phyloP scores from a whole-genome alignment of 352 stramenopile species.

The Thraustochytrium striatum region DNA sequence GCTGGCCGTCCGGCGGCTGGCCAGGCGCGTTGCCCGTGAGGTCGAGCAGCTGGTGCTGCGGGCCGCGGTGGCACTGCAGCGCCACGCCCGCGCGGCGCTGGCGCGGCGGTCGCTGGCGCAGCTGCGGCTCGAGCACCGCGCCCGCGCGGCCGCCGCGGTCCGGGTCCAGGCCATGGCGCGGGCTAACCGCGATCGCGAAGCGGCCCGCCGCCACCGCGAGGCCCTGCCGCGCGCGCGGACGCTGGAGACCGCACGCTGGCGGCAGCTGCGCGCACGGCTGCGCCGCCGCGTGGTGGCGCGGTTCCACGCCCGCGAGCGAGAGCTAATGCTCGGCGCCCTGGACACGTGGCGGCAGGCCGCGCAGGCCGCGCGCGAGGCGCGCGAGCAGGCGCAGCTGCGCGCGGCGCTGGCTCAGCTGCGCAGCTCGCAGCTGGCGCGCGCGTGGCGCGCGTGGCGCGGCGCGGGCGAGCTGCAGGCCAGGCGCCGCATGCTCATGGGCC shows the following conservation, averaged over 20 bases:
- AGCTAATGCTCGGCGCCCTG: neutral
- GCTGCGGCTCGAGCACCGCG: neutral
- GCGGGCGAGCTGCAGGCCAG: neutral
- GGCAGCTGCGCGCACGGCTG: constrained; percentile 2
- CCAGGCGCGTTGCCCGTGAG: neutral
- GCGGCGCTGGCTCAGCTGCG: neutral
- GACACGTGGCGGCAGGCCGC: neutral
- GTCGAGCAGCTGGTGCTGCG: neutral
- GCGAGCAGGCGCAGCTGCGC: neutral
- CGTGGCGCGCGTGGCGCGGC: neutral
- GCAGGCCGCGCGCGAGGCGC: neutral
- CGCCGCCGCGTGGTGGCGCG: neutral
- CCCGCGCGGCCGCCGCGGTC: neutral
- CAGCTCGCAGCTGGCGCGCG: neutral
- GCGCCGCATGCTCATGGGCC: neutral
- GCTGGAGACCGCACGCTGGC: neutral
- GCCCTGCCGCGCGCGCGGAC: neutral
- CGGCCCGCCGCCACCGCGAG: neutral
- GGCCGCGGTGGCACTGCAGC: neutral
- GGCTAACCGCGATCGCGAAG: neutral
- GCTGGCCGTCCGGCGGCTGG: neutral
- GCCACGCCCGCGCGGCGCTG: neutral
- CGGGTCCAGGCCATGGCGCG: neutral
- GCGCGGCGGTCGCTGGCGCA: neutral
- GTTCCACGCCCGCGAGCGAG: neutral